Evolutionary conservation across 2,329 filamentous ascomycete species (phyloP), one percentile per base, ranked within the genome.

Genomic region (Microsporum canis): DNA sequence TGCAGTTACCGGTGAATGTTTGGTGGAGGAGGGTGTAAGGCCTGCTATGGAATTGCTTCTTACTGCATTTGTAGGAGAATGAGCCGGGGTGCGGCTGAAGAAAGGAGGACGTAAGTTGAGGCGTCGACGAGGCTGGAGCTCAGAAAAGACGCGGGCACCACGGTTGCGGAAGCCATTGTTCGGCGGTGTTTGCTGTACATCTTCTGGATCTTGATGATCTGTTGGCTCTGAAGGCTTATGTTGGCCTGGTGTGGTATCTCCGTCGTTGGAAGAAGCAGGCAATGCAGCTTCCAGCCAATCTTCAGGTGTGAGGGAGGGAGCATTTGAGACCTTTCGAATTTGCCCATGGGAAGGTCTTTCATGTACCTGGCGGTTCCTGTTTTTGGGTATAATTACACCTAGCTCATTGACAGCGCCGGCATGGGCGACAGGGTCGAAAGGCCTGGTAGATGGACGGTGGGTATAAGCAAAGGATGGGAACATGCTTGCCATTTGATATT

Each of bases 231-330:
- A 27, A 17, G 38, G 5, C 7, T 39, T 12, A 38, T 57, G 55
- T 23, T 57, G 55, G n/a, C 6, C 3, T 41, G 55, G 2, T 12
- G 23, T 38, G 55, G 8, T 29, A 39, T 14, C 10, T 38, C 17
- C 34, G 14, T n/a, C 29, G 14, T 10, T n/a, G 8, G 45, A 29
- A 53, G 36, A 60, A 23, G 57, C 63, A 47, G 71, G 63, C 61
- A 70, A 70, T 27, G 73, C 74, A 27, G 75, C 75, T 39, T 75
- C 74, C 39, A 76, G 61, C 75, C 75, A 76, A 57, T 76, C 75
- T 57, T 75, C 69, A 3, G 74, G 72, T 2, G 73, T 73, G n/a
- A 76, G 63, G 2, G 70, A 71, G 3, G 70, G 68, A 1, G 72
- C 73, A 41, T 57, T 60, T 1, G 68, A 66, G 17, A 57, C 34